Base-by-base conservation (phyloP, 345 rosid species). In the Eutrema heterophyllum region DNA sequence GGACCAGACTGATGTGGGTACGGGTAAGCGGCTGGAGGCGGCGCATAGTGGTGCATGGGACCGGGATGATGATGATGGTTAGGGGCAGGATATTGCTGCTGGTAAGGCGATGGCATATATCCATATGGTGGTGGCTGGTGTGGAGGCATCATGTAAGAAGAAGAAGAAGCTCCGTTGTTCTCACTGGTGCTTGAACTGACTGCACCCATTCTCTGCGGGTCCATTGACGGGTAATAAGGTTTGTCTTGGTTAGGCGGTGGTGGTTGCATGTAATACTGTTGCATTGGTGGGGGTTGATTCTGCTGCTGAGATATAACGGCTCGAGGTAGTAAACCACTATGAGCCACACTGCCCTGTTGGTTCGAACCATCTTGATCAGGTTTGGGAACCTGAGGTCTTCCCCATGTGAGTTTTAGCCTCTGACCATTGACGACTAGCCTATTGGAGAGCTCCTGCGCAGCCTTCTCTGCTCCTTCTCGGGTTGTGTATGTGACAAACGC, bases 151-250 rank as follows among this genome's bases (percentile, higher is more conserved):
- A 81, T 60, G 7, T 78, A 79, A 27, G 82, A 88, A 70, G 87
- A 56, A 82, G 97, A 8, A 81, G 75, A 30, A 53, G 81, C 81
- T 12, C 87, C 71, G 59, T 66, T 85, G 72, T 78, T 84, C 77
- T 93, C 93, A 6, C 77, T 72, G 15, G 67, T 79, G 53, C 73
- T 74, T 35, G 88, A 71, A 66, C 85, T 72, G 74, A 89, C 58
- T 2, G 97, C 97, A 56, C 97, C 98, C 98, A 94, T 94, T 74
- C 98, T 80, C 60, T 94, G 98, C 59, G 98, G 98, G 78, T 94
- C 97, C 96, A 91, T 94, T 26, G 97, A 94, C 33, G 98, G 97
- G 79, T 94, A 94, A 57, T 62, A 88, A 9, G 96, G 71, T 78
- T 89, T 81, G 41, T 74, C 91, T 81, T 83, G 97, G 67, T 81